These are phyloP conservation scores for Erysimum cheiri DNA, from an alignment of 441 rosid genomes.

Conservation along the genomic window DNA sequence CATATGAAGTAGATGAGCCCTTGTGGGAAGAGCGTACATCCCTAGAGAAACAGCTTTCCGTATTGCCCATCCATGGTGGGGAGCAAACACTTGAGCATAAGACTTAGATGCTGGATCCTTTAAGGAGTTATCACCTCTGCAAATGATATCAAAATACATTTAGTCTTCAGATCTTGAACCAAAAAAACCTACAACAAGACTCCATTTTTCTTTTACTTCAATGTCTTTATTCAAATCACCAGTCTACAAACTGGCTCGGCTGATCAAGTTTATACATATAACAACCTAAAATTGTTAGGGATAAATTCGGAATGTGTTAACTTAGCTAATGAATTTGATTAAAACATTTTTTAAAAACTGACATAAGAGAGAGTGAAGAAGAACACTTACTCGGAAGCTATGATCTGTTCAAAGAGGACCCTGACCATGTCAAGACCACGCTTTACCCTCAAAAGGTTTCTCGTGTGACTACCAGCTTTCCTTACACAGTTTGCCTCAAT, in stretches of 20 bases:
- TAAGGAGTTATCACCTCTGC: conserved; percentile 74
- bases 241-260: not conserved
- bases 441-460: conserved; percentile 91
- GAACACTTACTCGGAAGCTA: conserved; percentile 67
- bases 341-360: no score
- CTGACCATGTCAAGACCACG: conserved; percentile 95
- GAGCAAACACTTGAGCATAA: conserved; percentile 89
- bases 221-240: not conserved
- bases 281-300: not conserved
- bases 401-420: conserved; percentile 79
- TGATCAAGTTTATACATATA: conserved; percentile 9
- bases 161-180: conserved; percentile 1
- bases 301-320: not conserved
- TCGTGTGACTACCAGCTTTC: conserved; percentile 87
- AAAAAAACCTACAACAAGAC: not conserved
- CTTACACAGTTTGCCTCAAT: conserved; percentile 55
- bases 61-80: conserved; percentile 95
- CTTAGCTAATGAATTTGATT: not conserved
- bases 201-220: not conserved
- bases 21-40: conserved; percentile 93
- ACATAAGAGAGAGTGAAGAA: conserved; percentile 4
- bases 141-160: conserved; percentile 20
- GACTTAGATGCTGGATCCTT: conserved; percentile 89
- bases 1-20: conserved; percentile 68
- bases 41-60: conserved; percentile 91